A percentile compares a stretch with the other conserved stretches of the same genome.
Conservation (phyloP, 768 basidiomycete genomes). For the Leccinum pellstonianum region DNA sequence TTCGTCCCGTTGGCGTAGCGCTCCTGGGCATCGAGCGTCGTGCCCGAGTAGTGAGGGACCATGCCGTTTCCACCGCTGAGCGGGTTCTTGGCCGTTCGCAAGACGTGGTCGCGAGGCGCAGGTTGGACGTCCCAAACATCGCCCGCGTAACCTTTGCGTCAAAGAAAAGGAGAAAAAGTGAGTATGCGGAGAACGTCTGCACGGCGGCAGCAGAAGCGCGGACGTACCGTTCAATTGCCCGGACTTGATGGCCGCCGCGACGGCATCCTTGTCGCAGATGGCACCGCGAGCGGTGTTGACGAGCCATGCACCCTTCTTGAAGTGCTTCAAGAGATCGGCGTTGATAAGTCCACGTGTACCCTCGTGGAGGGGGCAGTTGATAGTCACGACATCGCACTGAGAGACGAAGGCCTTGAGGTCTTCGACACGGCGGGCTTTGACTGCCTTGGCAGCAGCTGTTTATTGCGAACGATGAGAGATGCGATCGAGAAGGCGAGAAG, state of each 20-base stretch:
- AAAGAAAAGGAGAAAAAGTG: not conserved
- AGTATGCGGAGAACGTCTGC: not conserved
- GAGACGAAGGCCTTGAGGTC: constrained; percentile 64
- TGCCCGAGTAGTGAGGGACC: constrained; percentile 86
- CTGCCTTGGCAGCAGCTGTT: constrained; percentile 59
- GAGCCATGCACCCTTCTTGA: constrained; percentile 92
- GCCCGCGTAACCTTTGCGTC: constrained; percentile 33
- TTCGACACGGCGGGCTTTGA: constrained; percentile 72
- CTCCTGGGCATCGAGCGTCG: constrained; percentile 84
- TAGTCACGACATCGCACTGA: constrained; percentile 77
- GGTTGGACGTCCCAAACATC: constrained; percentile 91
- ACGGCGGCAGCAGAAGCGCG: not conserved
- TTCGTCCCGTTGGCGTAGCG: constrained; percentile 77
- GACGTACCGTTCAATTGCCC: constrained; percentile 65
- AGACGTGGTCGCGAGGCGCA: constrained; percentile 81
- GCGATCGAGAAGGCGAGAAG: not conserved
- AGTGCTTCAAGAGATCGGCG: constrained; percentile 76
- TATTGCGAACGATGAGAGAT: not conserved
- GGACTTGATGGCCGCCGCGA: constrained; percentile 70
- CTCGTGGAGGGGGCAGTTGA: constrained; percentile 88
- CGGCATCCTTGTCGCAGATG: constrained; percentile 82
- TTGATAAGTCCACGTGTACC: constrained; percentile 79
- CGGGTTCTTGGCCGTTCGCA: constrained; percentile 80
- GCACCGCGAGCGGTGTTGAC: constrained; percentile 94
- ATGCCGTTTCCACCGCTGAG: constrained; percentile 89